These are phyloP conservation scores for Chrysanthemum makinoi DNA, from an alignment of 129 eudicot genomes.

Conservation along the genomic window DNA sequence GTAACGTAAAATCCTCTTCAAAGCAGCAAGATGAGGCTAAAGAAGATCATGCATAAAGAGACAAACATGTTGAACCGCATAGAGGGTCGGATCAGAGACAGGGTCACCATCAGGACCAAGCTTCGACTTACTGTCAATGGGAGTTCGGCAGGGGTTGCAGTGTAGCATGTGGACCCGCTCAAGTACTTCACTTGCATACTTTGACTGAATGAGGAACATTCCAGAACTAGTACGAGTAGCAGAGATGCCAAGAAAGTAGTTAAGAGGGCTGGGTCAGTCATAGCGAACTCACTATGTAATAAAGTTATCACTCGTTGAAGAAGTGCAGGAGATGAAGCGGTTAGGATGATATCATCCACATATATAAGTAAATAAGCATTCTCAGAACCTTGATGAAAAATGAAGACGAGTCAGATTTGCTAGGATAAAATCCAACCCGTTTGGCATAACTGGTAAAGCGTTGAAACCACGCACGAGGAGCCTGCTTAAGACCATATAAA, in stretches of 20 bases:
- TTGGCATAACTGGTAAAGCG: too few species aligned
- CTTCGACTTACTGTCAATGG: too few species aligned
- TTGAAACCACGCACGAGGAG: too few species aligned
- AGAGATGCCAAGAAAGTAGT: constrained; percentile 4
- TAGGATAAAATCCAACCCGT: too few species aligned
- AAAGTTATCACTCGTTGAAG: not conserved
- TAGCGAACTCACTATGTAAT: not conserved
- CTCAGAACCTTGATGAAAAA: not conserved
- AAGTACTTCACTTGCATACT: not conserved
- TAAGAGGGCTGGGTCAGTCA: not conserved
- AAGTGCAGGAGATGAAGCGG: not conserved
- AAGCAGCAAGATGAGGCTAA: too few species aligned
- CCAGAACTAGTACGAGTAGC: not conserved
- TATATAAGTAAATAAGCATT: not conserved
- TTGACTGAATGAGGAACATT: not conserved
- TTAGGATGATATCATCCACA: not conserved
- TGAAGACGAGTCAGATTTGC: not conserved
- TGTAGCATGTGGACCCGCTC: not conserved
- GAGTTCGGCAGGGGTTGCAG: too few species aligned
- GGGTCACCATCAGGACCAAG: too few species aligned
- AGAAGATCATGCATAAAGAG: too few species aligned
- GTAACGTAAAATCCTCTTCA: too few species aligned
- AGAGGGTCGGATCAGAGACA: too few species aligned
- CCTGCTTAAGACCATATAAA: too few species aligned
- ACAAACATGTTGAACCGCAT: too few species aligned